Conservation (phyloP, 2,329 filamentous ascomycete genomes). For the Elsinoe necatrix region DNA sequence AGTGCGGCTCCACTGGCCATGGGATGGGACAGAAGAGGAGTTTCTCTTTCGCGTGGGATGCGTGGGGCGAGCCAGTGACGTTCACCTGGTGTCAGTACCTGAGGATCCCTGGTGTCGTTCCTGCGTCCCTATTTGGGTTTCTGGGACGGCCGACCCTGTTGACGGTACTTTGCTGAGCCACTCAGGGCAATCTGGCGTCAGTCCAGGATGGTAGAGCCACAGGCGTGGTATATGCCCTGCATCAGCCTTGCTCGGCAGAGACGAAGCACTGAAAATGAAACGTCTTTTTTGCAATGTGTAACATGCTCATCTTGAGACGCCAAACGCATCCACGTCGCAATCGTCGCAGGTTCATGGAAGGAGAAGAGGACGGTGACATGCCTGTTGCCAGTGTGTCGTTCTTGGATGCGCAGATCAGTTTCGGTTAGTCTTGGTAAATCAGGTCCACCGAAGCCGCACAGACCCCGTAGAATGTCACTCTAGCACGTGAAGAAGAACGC, state of each 20-base stretch:
- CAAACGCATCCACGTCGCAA: background rate
- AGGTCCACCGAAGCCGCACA: background rate
- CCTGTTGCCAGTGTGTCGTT: background rate
- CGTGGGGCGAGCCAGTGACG: constrained; percentile 1
- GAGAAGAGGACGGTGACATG: background rate
- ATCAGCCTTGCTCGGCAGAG: background rate
- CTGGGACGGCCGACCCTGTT: background rate
- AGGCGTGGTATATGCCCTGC: background rate
- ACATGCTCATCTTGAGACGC: background rate
- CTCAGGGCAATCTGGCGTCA: background rate
- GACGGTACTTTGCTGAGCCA: background rate
- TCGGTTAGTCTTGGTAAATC: background rate
- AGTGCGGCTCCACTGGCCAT: background rate
- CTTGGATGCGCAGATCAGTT: constrained; percentile 2
- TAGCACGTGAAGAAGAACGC: constrained; percentile 7
- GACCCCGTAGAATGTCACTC: background rate
- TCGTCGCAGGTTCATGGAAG: background rate
- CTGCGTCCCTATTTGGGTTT: background rate
- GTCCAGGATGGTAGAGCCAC: background rate
- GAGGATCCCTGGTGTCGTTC: background rate
- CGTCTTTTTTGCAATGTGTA: background rate
- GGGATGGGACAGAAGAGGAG: background rate
- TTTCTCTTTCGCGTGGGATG: background rate
- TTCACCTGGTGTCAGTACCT: background rate
- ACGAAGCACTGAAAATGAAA: background rate